Evolutionary conservation across 805 yeast species (phyloP), one percentile per base, ranked within the genome.

Genomic region (Saccharomycopsis lassenensis): DNA sequence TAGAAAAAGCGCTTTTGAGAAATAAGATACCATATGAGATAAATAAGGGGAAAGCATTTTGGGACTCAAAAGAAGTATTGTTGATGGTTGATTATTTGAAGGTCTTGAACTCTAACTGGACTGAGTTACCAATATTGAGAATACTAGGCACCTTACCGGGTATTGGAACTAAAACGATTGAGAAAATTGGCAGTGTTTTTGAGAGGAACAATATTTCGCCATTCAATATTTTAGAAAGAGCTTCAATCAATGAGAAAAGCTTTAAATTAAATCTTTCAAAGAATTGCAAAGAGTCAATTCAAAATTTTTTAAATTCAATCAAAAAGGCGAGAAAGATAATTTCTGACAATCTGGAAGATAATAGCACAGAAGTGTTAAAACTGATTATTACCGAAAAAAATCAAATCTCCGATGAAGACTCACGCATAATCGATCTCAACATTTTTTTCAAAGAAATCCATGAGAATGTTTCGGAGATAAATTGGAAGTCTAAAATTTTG

Each of bases 41-140:
- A 40, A 63, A 80, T 0, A 76, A 77, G 35, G 95, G 95, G 0
- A 63, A 63, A 29, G 77, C 85, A 1, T 82, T 85, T 48, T 83
- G 93, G 89, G 84, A 80, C 27, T 55, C 78, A 27, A 71, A 69
- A 38, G 94, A 83, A 48, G 75, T 84, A 11, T 61, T 63, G 16
- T 56, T 71, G 1, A 63, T 82, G 39, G 42, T 85, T 29, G 81
- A 78, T 49, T 74, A 76, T 45, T 50, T 89, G 19, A 65, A 85
- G 22, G 72, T 77, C 1, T 59, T 82, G 4, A 63, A 70, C 4
- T 68, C 77, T 19, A 71, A 66, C 17, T 53, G 57, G 35, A 94
- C 85, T 50, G 58, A 67, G 39, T 52, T 72, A 20, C 82, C 94
- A 0, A 60, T 71, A 23, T 44, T 70, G 23, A 57, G 84, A 23